Conservation (phyloP, 768 basidiomycete genomes). For the Pleurotus platypus region DNA sequence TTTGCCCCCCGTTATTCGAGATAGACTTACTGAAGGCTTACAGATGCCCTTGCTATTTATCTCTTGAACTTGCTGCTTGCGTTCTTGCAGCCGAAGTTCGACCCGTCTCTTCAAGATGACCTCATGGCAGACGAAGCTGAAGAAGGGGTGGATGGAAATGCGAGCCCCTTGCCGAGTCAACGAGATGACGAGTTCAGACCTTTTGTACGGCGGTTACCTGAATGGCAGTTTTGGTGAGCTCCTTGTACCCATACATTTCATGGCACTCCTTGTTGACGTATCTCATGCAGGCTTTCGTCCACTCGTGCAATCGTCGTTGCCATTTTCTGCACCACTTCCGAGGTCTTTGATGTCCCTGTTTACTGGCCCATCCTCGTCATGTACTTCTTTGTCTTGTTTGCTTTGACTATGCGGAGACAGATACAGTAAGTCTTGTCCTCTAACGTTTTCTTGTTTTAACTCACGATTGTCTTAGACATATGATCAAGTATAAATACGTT, state of each 20-base stretch:
- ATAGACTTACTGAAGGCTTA: background rate
- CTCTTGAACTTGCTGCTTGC: slow-evolving; percentile 94
- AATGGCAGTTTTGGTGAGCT: slow-evolving; percentile 92
- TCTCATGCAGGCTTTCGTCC: slow-evolving; percentile 71
- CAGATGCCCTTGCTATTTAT: slow-evolving; percentile 81
- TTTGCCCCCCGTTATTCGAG: background rate
- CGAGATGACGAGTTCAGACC: slow-evolving; percentile 95
- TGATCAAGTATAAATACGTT: slow-evolving; percentile 98
- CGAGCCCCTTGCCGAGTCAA: slow-evolving; percentile 57
- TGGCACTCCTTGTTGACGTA: background rate
- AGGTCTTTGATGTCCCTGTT: slow-evolving; percentile 92
- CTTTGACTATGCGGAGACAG: slow-evolving; percentile 93
- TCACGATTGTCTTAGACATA: slow-evolving; percentile 61
- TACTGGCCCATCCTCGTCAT: slow-evolving; percentile 99
- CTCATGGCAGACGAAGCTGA: slow-evolving; percentile 93
- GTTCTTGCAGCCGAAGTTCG: slow-evolving; percentile 97
- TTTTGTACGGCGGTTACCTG: slow-evolving; percentile 91
- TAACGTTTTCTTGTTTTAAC: background rate
- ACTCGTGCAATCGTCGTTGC: slow-evolving; percentile 88
- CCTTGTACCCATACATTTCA: background rate
- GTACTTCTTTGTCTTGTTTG: slow-evolving; percentile 94
- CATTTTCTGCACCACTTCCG: slow-evolving; percentile 74
- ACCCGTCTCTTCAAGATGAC: slow-evolving; percentile 93
- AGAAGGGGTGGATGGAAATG: slow-evolving; percentile 71
- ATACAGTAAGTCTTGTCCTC: slow-evolving; percentile 70